Evolutionary conservation across 108 stramenopile species (phyloP).

Genomic region (Skeletonema marinoi): DNA sequence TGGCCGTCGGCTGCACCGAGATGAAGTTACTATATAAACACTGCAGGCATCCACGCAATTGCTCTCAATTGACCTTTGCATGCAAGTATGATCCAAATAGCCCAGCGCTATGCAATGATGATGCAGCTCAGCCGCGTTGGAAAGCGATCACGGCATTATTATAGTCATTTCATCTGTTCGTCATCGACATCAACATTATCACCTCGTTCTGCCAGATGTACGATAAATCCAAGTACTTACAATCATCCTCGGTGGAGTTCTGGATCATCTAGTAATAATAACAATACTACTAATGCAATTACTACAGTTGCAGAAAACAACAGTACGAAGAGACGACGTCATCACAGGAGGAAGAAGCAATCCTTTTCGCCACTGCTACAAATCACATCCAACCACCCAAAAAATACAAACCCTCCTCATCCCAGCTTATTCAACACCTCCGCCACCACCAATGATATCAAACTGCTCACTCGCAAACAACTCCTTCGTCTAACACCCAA

Average conservation of each 20-base stretch:
- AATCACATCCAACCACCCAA: constrained; percentile 29
- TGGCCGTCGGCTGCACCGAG: no score
- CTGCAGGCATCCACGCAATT: neutral
- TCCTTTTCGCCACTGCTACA: constrained; percentile 16
- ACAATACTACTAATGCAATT: neutral
- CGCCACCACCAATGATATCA: neutral
- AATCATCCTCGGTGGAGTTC: neutral
- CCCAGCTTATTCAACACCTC: neutral
- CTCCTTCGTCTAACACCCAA: constrained; percentile 25
- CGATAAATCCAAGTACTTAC: neutral
- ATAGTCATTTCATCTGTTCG: neutral
- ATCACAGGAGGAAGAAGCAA: neutral
- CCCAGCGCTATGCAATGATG: neutral
- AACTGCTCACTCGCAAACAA: constrained; percentile 35
- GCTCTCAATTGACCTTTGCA: neutral
- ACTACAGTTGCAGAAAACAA: neutral
- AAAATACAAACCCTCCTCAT: constrained; percentile 12
- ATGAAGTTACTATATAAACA: no score
- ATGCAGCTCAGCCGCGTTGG: neutral
- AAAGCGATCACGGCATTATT: neutral
- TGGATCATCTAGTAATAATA: neutral
- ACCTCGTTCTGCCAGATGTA: neutral
- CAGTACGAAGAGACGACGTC: neutral
- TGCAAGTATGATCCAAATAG: neutral
- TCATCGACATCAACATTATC: neutral